phyloP scores from a whole-genome alignment of 768 basidiomycete genomes.

The Xanthoconium stramineum region DNA sequence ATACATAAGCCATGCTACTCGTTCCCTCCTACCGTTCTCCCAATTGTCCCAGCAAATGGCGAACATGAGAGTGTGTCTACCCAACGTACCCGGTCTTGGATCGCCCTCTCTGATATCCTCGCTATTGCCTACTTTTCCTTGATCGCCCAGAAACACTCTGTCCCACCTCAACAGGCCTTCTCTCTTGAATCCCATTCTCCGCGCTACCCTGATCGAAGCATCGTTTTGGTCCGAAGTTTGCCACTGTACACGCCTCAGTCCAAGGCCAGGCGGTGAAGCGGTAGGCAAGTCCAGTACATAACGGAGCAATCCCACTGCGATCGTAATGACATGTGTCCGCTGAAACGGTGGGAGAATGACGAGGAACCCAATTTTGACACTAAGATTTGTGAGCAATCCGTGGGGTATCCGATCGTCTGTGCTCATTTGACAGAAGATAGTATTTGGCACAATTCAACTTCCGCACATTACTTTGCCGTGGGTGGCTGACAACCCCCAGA shows the following conservation, averaged over 20 bases:
- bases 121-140: slow-evolving; percentile 36
- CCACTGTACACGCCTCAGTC: slow-evolving; percentile 63
- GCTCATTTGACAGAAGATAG: no score
- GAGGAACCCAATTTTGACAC: slow-evolving; percentile 54
- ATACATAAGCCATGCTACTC: slow-evolving; percentile 9
- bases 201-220: slow-evolving; percentile 47
- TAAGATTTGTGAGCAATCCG: slow-evolving; percentile 38
- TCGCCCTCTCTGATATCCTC: slow-evolving; percentile 29
- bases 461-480: no score
- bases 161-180: slow-evolving; percentile 59
- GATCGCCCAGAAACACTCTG: slow-evolving; percentile 41
- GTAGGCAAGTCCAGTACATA: slow-evolving; percentile 42
- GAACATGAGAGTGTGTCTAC: slow-evolving; percentile 38
- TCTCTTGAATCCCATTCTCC: slow-evolving; percentile 55
- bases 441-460: no score
- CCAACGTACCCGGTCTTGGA: slow-evolving; percentile 20
- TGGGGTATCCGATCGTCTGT: slow-evolving; percentile 44
- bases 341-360: slow-evolving; percentile 53
- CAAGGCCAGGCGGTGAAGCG: slow-evolving; percentile 38
- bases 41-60: slow-evolving; percentile 43
- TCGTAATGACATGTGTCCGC: slow-evolving; percentile 60
- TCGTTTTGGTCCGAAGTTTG: slow-evolving; percentile 48
- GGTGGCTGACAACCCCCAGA: no score
- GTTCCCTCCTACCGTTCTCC: slow-evolving; percentile 13
- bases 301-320: slow-evolving; percentile 46